Evolutionary conservation across 306 rosid species (phyloP), one percentile per base, ranked within the genome.

Genomic region (Senna tora): DNA sequence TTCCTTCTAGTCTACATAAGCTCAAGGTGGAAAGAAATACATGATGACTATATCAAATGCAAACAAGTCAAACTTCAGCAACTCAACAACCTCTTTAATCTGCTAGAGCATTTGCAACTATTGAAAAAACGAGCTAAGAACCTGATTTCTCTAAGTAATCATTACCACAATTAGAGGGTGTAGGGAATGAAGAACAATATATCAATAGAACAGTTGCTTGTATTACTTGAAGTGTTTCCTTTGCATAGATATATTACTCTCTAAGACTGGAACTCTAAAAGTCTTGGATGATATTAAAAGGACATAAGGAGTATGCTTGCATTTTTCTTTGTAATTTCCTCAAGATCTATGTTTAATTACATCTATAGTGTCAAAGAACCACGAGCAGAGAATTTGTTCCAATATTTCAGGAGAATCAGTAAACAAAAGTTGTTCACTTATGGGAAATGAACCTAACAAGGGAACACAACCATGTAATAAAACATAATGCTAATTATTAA

Each of bases 11-110:
- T 28, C 14, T 12, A 6, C 55, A 45, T 22, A 25, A 65, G 70
- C 41, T 45, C 39, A 7, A 22, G 36, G 55, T 22, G 22, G 54
- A 75, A 38, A 6, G 19, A 69, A 73, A 63, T 15, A 65, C 72
- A n/a, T n/a, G n/a, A 57, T 1, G 38, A 67, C 11, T 12, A 79
- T 21, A 21, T 9, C 42, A 57, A 49, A 20, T 28, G 76, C 65
- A 61, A 42, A 36, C 46, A 6, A n/a, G 33, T 25, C 45, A 28
- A 51, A 69, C 66, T 59, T 59, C 62, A 58, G 22, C n/a, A 52
- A n/a, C n/a, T n/a, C n/a, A n/a, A n/a, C n/a, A n/a, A 47, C 51
- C 50, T 61, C n/a, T 13, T 20, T 51, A 62, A 49, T 33, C 28
- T 33, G 15, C 2, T 3, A 19, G 28, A 17, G 49, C 41, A 49